These are phyloP conservation scores for Leccinum aurantiacum DNA, from an alignment of 768 basidiomycete genomes.

Conservation along the genomic window DNA sequence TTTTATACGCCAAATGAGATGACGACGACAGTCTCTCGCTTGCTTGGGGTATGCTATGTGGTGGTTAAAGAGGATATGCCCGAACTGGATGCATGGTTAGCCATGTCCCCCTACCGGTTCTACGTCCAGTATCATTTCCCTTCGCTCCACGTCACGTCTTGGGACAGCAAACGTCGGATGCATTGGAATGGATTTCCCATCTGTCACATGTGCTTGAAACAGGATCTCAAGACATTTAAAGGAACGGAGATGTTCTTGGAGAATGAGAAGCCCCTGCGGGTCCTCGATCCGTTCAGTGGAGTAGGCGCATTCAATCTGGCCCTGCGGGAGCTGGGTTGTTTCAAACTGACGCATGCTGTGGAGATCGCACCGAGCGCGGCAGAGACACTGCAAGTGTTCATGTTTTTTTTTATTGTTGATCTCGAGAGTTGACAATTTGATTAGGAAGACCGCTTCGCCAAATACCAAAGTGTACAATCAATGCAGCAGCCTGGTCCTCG, in stretches of 20 bases:
- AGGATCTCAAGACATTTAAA: constrained; percentile 33
- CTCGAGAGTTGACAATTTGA: constrained; percentile 3
- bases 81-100: constrained; percentile 47
- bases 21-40: constrained; percentile 33
- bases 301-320: constrained; percentile 63
- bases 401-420: neutral
- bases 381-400: constrained; percentile 48
- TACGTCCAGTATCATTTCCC: constrained; percentile 53
- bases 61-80: constrained; percentile 36
- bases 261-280: constrained; percentile 27
- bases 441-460: constrained; percentile 51
- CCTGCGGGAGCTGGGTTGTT: constrained; percentile 52
- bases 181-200: constrained; percentile 37
- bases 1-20: constrained; percentile 54
- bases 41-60: constrained; percentile 53
- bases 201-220: constrained; percentile 45
- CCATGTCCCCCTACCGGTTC: constrained; percentile 56
- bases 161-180: constrained; percentile 38
- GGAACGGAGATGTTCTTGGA: constrained; percentile 34
- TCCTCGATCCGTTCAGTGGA: constrained; percentile 46
- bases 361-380: constrained; percentile 83
- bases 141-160: constrained; percentile 36
- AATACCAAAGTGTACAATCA: constrained; percentile 62
- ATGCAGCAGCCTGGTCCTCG: constrained; percentile 64
- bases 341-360: constrained; percentile 62